Base-by-base conservation (phyloP, 1,284 basidiomycete species). In the Porphyrellus sp. region DNA sequence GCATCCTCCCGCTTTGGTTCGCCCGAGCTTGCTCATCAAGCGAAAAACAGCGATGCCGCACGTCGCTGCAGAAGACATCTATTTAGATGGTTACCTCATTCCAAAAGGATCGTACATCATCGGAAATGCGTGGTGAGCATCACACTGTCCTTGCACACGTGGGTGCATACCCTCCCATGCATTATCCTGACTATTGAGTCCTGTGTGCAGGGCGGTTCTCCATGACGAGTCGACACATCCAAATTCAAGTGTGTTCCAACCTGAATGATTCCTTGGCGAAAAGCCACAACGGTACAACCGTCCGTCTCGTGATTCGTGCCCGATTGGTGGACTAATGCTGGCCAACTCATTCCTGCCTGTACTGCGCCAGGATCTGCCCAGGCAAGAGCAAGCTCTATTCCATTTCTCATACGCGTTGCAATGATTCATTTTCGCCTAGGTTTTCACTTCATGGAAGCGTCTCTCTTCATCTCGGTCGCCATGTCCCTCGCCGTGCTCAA, bases 41-140 rank as follows among this genome's bases (percentile, higher is more conserved):
- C 4, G n/a, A 25, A 42, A 18, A 25, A 42, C 23, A 75, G 74
- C 63, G 6, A 58, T 71, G 5, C 16, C 62, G 1, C 75, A 77
- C 35, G 66, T 71, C 2, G 59, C 71, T 1, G 61, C 56, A 13
- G 67, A 74, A 18, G 40, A 41, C 13, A 28, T 41, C 20, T 18
- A 41, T 11, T 27, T 4, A 16, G n/a, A 41, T 6, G 40, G 40
- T 16, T 41, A 27, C 15, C 25, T 41, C 16, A 28, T 41, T 16
- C 40, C 25, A n/a, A 28, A 76, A 54, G 73, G 70, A 18, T 61
- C 69, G 2, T 20, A 49, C 2, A 57, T 72, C 5, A 31, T 70
- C 3, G 45, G 55, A 38, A 69, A 66, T 21, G 11, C 51, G 3
- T 63, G 63, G 63, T 65, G 15, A 45, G 58, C 16, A 34, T n/a